Base-by-base conservation (phyloP, 2,329 filamentous ascomycete species). In the Raffaelea ambrosiae region DNA sequence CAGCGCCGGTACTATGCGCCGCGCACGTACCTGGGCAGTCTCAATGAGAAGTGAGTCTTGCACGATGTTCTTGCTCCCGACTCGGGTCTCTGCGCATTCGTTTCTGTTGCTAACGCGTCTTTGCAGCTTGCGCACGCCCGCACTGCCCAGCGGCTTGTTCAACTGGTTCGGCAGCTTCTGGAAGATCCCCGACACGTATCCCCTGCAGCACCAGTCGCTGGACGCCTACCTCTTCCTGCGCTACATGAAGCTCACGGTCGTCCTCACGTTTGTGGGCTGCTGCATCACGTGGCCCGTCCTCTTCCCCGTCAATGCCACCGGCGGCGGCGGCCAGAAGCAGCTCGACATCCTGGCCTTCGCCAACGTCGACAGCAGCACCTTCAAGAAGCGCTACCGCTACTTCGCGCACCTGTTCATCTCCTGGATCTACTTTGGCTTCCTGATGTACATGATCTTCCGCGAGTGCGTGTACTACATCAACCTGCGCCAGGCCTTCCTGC, bases 391-490 rank as follows among this genome's bases (percentile, higher is more conserved):
- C 52, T 80, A 79, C 61, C 81, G 81, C 54, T 84, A 87, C 63
- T 96, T 85, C 63, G 91, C 89, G 0, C 88, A 95, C 62, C 78
- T 79, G n/a, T 76, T 87, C 46, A 71, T 89, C 46, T 81, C 83
- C 1, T 95, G 88, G 80, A 65, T 90, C 44, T 97, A 88, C 67
- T 89, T 86, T 64, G 79, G 79, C 41, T 97, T 97, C 61, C 75
- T 97, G 54, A 84, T 97, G 64, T 93, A 87, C 66, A 86, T 88
- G 57, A 81, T 98, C 48, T 89, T 88, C 35, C 81, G 93, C 54
- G 93, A 98, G 66, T 83, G 83, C 60, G 84, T 98, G 58, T 97
- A 84, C 76, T 95, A 89, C 66, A 88, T 97, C 70, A 95, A 95
- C 59, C 69, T 98, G 46, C 86, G 91, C 54, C 93, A 97, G 67